Percentiles rank a stretch among this genome's conserved stretches.
Evolutionary conservation across 306 rosid genomes (phyloP).

Genomic region (Erythrophleum fordii): DNA sequence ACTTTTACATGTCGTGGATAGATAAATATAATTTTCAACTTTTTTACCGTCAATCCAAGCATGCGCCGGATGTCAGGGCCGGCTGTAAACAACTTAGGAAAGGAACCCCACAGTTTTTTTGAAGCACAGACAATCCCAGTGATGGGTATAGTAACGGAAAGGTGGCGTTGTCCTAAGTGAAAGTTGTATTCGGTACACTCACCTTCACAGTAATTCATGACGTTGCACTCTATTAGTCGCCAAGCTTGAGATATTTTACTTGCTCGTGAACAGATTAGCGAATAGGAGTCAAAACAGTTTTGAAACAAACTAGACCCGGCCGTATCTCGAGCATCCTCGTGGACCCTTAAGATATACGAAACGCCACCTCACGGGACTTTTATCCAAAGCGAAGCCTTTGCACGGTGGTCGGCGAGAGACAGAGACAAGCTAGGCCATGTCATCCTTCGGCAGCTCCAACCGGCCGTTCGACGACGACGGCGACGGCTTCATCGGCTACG

Average conservation of each 20-base stretch:
- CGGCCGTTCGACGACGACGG: conserved; percentile 2
- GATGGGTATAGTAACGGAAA: too few species aligned
- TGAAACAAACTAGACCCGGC: not conserved
- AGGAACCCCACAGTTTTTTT: too few species aligned
- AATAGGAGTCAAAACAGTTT: conserved; percentile 23
- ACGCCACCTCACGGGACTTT: not conserved
- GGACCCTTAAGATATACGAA: not conserved
- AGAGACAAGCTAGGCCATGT: conserved; percentile 35
- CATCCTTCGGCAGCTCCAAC: conserved; percentile 47
- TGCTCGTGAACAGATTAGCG: not conserved
- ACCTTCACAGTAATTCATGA: not conserved
- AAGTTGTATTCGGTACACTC: not conserved
- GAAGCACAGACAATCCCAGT: too few species aligned
- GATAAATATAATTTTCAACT: too few species aligned
- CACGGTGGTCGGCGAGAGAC: conserved; percentile 29
- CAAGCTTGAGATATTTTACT: not conserved
- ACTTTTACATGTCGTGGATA: too few species aligned
- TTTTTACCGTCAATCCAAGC: too few species aligned
- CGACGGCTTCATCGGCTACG: not conserved
- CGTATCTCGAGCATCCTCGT: not conserved
- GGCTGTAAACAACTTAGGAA: too few species aligned
- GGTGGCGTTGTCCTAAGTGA: not conserved
- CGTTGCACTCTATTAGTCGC: not conserved
- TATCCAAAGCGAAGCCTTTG: conserved; percentile 14
- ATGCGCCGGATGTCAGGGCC: too few species aligned